These are phyloP conservation scores for Filobasidium wieringae DNA, from an alignment of 768 basidiomycete genomes.

Conservation along the genomic window DNA sequence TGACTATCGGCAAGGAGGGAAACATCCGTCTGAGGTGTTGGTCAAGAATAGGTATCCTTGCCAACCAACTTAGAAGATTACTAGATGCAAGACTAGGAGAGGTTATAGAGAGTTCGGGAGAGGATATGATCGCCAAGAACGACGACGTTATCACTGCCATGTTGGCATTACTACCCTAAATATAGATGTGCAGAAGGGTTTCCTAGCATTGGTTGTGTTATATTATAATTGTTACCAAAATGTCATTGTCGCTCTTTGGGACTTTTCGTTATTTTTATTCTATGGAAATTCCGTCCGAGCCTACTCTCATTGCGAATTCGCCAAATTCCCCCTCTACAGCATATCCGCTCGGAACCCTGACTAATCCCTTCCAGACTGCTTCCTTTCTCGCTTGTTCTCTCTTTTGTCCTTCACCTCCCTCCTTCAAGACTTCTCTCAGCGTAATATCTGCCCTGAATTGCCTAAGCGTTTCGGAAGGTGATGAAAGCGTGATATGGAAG, in stretches of 20 bases:
- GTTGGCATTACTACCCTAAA: constrained; percentile 36
- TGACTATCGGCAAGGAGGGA: constrained; percentile 48
- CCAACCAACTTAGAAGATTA: constrained; percentile 63
- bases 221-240: too few species aligned
- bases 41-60: constrained; percentile 81
- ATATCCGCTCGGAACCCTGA: neutral
- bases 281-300: too few species aligned
- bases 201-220: too few species aligned
- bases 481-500: constrained; percentile 9
- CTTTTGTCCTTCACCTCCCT: constrained; percentile 7
- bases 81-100: constrained; percentile 57
- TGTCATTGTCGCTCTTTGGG: too few species aligned
- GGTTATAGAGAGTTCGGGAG: constrained; percentile 53
- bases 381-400: constrained; percentile 6
- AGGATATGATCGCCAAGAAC: constrained; percentile 44
- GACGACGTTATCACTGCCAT: constrained; percentile 46
- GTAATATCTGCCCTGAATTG: constrained; percentile 11
- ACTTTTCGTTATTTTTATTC: too few species aligned
- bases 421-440: constrained; percentile 6
- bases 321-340: too few species aligned
- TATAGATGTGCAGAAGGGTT: too few species aligned
- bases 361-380: constrained; percentile 4
- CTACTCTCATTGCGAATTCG: too few species aligned
- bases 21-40: constrained; percentile 59
- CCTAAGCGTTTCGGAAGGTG: neutral